Base-by-base conservation (phyloP, 768 basidiomycete genomes). In the Omphalotus guepiniiformis region DNA sequence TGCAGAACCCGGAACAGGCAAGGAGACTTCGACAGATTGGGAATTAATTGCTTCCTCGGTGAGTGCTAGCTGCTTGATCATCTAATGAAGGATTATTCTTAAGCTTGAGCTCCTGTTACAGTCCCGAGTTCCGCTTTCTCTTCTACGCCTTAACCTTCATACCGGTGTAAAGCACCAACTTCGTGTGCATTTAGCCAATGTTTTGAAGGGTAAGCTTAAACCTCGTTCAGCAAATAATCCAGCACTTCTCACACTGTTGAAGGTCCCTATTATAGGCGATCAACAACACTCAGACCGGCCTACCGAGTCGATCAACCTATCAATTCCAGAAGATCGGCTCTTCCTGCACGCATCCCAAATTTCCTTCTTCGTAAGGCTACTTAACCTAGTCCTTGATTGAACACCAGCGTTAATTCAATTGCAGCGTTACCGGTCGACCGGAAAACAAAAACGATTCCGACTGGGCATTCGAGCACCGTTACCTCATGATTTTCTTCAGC, bases 121-220 rank as follows among this genome's bases (percentile, higher is more conserved):
- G n/a, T 32, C 30, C 30, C 9, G n/a, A 9, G 69, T 62, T 3
- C 82, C 83, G 15, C 48, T 86, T 23, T 77, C 81, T 2, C 68
- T 87, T 40, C 62, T 87, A 34, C 71, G 69, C 29, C 66, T 86
- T 12, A 70, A 67, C 6, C 69, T 83, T n/a, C 62, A 75, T 41
- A 85, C 85, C 13, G 85, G 83, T 3, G 60, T 76, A 44, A 86
- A 85, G 58, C 85, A 87, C 47, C 85, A 87, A 53, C 73, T 87
- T 25, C 75, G 85, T n/a, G 66, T 83, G 12, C 85, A 86, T 50
- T 58, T 80, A 22, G 74, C 83, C 1, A 66, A 73, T 40, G 65
- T 64, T 47, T 59, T 84, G 44, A 67, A 71, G 39, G 63, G 83
- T 79, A 49, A 9, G 66, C 54, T 15, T 30, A 29, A n/a, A n/a